Evolutionary conservation across 495 filamentous ascomycete species (phyloP), one percentile per base, ranked within the genome.

Genomic region (Ascodesmis nigricans): DNA sequence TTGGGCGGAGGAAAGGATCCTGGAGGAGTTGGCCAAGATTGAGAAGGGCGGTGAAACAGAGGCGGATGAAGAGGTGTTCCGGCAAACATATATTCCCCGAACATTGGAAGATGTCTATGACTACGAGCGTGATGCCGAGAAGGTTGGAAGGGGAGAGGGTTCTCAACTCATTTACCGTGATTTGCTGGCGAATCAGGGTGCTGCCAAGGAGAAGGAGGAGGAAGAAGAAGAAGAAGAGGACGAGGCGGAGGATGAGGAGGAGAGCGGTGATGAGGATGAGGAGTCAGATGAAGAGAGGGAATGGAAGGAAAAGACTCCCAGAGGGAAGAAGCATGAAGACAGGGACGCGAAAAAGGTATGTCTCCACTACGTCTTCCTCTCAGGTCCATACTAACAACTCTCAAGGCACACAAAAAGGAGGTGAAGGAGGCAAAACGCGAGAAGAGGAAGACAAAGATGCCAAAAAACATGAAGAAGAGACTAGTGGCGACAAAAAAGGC

Each of bases 361-460:
- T 32, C 17, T 35, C 21, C 34, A 14, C 4, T 0, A 21, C 21
- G 7, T 19, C 16, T 26, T 26, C 23, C 17, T 11, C 22, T 15
- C 15, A 17, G 13, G 8, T 26, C 21, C 24, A 24, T 19, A 35
- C 48, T 53, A 32, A 55, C 41, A 13, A 29, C 16, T 35, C 18
- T 33, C 33, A 69, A n/a, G 60, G 69, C 71, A 39, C 84, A 91
- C 47, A 97, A 97, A 56, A 62, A 67, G 44, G 72, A 75, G 20
- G 77, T 91, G 33, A 95, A 95, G 56, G 90, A 92, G 49, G 84
- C 78, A 43, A 91, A 92, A 58, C 69, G 78, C 27, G 83, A 91
- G 52, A 71, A 79, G 55, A 59, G 87, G 38, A 81, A 84, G 50
- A 74, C 75, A 10, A 97, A 97, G 59, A 91, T 97, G 57, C 83